phyloP scores from a whole-genome alignment of 805 yeast genomes.

The Zygoascus biomembranicola region DNA sequence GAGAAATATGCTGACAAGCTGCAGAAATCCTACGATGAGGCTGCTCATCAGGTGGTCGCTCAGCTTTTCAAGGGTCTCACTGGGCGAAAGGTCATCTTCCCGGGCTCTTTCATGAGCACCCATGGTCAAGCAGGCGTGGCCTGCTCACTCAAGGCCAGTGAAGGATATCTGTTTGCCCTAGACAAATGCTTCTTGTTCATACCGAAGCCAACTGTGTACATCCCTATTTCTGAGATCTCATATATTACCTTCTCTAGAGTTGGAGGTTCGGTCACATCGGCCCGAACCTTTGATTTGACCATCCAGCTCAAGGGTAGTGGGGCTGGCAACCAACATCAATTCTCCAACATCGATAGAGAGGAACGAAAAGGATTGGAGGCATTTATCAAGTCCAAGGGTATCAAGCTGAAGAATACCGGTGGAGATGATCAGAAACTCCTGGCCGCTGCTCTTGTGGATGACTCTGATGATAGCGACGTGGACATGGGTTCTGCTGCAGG shows the following conservation, averaged over 20 bases:
- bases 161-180: constrained; percentile 87
- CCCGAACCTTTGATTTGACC: constrained; percentile 90
- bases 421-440: constrained; percentile 77
- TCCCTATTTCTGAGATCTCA: constrained; percentile 76
- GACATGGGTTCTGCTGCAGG: constrained; percentile 73
- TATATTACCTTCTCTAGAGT: constrained; percentile 80
- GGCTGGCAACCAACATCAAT: constrained; percentile 62
- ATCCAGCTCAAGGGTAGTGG: constrained; percentile 47
- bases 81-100: constrained; percentile 74
- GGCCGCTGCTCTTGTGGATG: constrained; percentile 63
- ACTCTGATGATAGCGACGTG: constrained; percentile 40
- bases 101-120: constrained; percentile 72
- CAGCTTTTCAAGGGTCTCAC: constrained; percentile 87
- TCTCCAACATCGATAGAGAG: constrained; percentile 82
- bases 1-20: constrained; percentile 64
- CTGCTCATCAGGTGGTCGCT: constrained; percentile 77
- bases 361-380: constrained; percentile 76
- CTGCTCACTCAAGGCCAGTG: constrained; percentile 90
- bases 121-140: constrained; percentile 78
- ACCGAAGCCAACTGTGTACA: constrained; percentile 88
- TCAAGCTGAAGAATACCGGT: constrained; percentile 81
- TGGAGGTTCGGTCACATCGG: constrained; percentile 64
- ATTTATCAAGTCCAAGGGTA: constrained; percentile 67
- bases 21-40: constrained; percentile 68
- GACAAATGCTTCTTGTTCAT: constrained; percentile 87